Evolutionary conservation across 805 yeast genomes (phyloP).

Genomic region (Cyberlindnera saturnus): DNA sequence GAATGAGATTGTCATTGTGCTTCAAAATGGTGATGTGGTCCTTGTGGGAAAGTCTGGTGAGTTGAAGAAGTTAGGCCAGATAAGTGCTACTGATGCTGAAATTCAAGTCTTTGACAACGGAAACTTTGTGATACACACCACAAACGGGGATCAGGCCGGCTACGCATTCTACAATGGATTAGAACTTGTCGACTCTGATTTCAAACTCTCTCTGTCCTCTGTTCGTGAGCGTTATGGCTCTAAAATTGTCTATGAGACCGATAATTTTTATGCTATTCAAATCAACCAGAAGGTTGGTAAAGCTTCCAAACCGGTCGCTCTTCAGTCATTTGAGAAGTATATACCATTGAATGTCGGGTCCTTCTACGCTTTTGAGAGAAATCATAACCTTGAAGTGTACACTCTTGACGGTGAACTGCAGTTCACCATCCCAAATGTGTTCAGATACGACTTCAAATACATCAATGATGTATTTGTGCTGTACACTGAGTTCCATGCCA

Average conservation of each 20-base stretch:
- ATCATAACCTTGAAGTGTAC: constrained; percentile 17
- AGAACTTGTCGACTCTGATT: constrained; percentile 3
- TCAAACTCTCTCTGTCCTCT: constrained; percentile 10
- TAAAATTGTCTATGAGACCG: constrained; percentile 14
- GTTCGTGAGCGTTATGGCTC: constrained; percentile 19
- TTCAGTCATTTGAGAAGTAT: constrained; percentile 6
- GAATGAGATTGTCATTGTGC: constrained; percentile 3
- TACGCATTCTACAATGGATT: constrained; percentile 12
- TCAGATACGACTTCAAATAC: constrained; percentile 16
- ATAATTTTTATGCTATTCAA: constrained; percentile 5
- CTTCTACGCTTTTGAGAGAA: constrained; percentile 16
- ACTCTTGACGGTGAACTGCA: constrained; percentile 9
- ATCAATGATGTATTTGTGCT: constrained; percentile 15
- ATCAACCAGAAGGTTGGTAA: constrained; percentile 12
- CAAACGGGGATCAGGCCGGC: constrained; percentile 3
- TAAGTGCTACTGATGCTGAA: constrained; percentile 5
- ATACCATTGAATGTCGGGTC: constrained; percentile 17
- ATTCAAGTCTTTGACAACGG: constrained; percentile 13
- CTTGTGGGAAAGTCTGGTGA: constrained; percentile 2
- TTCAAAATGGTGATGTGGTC: constrained; percentile 12
- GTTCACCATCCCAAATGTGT: constrained; percentile 17
- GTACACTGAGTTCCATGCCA: constrained; percentile 18
- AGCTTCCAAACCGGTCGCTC: constrained; percentile 2
- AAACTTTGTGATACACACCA: constrained; percentile 10
- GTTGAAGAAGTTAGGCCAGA: constrained; percentile 1